These are phyloP conservation scores for Dimargaris cristalligena DNA, from an alignment of 192 early-diverging fungal genomes.

Conservation along the genomic window DNA sequence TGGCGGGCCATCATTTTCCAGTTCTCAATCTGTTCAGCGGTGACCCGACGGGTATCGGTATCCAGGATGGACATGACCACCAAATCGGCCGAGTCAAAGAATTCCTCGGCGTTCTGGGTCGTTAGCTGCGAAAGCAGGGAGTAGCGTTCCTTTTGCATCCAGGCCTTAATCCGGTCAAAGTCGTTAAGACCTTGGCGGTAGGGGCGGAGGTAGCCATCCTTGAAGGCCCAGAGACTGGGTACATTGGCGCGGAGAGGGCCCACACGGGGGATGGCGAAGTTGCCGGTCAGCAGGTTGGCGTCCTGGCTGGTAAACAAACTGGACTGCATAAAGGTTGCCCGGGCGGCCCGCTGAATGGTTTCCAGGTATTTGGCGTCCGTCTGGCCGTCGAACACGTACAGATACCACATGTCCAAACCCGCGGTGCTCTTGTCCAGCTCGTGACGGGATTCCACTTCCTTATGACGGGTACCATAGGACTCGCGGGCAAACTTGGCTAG, in stretches of 20 bases:
- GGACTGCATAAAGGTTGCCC: conserved; percentile 1
- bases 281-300: conserved; percentile 1
- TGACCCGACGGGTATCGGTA: conserved; percentile 12
- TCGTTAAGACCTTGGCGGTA: conserved; percentile 21
- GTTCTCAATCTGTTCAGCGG: not conserved
- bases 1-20: conserved; percentile 5
- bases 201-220: conserved; percentile 28
- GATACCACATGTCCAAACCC: not conserved
- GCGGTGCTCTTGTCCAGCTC: conserved; percentile 2
- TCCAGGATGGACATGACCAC: conserved; percentile 50
- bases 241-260: conserved; percentile 13
- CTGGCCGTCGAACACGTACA: conserved; percentile 4
- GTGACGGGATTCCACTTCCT: conserved; percentile 8
- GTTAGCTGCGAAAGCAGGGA: conserved; percentile 45
- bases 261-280: conserved; percentile 10
- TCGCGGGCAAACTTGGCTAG: conserved; percentile 28
- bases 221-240: conserved; percentile 38
- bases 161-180: conserved; percentile 29
- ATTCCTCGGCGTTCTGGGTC: conserved; percentile 46
- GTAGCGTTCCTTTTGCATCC: conserved; percentile 46
- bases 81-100: conserved; percentile 45
- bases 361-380: not conserved
- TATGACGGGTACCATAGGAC: conserved; percentile 5
- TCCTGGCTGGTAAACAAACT: conserved; percentile 9
- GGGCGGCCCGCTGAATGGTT: not conserved